A percentile compares a stretch with the other conserved stretches of the same genome.
These are phyloP conservation scores for Phascolomyces articulosus DNA, from an alignment of 371 early-diverging fungal genomes.

Conservation along the genomic window DNA sequence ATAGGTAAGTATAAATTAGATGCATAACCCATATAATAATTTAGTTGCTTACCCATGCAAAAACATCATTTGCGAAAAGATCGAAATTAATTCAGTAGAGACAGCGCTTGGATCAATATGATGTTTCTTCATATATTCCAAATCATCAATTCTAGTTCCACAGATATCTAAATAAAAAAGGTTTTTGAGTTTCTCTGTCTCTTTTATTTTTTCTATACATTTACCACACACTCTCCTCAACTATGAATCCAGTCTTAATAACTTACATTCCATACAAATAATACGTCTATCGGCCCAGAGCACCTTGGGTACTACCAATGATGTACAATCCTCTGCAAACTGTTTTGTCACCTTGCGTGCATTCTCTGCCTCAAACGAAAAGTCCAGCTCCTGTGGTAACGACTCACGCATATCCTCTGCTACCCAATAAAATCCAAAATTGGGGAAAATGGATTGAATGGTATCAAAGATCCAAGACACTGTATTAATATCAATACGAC, in stretches of 20 bases:
- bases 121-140: conserved; percentile 67
- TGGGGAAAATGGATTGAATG: conserved; percentile 76
- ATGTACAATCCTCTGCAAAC: conserved; percentile 52
- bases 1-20: not conserved
- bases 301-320: conserved; percentile 69
- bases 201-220: no score
- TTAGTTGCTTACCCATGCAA: conserved; percentile 61
- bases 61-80: conserved; percentile 93
- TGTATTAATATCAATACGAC: conserved; percentile 80
- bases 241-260: not conserved
- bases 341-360: conserved; percentile 62
- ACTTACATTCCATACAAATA: conserved; percentile 80
- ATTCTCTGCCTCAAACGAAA: conserved; percentile 78
- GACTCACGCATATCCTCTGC: conserved; percentile 85
- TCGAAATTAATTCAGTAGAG: conserved; percentile 70
- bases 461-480: conserved; percentile 65
- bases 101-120: conserved; percentile 75
- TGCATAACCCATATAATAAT: no score
- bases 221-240: no score
- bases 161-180: conserved; percentile 46
- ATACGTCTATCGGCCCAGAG: conserved; percentile 66
- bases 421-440: conserved; percentile 92
- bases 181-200: not conserved
- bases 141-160: conserved; percentile 81
- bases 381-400: conserved; percentile 89